A percentile compares a stretch with the other conserved stretches of the same genome.
Evolutionary conservation across 148 eudicot genomes (phyloP).

Genomic region (Vaccinium vitisidaea): DNA sequence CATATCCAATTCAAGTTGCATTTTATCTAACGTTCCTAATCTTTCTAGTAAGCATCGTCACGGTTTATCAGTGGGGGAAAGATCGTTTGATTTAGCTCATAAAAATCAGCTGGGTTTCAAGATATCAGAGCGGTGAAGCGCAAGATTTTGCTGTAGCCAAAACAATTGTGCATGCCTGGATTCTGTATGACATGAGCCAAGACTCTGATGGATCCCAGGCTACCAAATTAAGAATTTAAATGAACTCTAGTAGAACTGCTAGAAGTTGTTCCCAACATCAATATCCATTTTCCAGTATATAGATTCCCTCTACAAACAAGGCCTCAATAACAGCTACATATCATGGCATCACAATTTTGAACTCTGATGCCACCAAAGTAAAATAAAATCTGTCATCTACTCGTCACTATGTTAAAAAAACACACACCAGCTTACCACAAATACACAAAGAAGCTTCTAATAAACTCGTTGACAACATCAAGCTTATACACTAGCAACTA

Average conservation of each 20-base stretch:
- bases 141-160: not conserved
- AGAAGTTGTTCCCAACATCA: not conserved
- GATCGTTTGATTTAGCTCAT: not conserved
- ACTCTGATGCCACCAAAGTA: not conserved
- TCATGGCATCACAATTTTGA: constrained; percentile 1
- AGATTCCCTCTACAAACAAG: not conserved
- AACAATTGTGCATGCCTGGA: not conserved
- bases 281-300: not conserved
- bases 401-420: not conserved
- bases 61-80: no score
- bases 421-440: not conserved
- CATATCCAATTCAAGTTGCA: not conserved
- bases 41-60: no score
- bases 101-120: not conserved
- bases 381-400: not conserved
- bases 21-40: no score
- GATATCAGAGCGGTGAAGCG: not conserved
- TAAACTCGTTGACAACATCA: not conserved
- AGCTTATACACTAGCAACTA: not conserved
- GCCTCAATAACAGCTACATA: not conserved
- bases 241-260: not conserved
- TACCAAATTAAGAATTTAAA: not conserved
- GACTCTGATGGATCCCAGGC: not conserved
- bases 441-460: not conserved
- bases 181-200: not conserved